phyloP scores from a whole-genome alignment of 306 rosid genomes.

The Cucurbita pepo region DNA sequence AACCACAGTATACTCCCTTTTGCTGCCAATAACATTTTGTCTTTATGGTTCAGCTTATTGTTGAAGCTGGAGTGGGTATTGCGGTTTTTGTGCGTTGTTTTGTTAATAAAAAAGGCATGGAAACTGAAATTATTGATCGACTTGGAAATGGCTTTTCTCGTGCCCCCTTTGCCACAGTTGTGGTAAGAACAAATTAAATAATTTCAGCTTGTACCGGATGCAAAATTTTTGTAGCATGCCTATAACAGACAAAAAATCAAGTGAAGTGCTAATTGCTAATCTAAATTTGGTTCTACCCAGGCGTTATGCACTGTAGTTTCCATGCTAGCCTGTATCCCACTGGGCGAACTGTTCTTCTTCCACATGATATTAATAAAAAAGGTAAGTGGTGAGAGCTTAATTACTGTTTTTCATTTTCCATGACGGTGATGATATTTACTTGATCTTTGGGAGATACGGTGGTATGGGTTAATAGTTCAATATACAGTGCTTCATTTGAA shows the following conservation, averaged over 20 bases:
- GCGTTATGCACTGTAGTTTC: slow-evolving; percentile 81
- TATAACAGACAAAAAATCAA: neutral
- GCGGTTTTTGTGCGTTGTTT: slow-evolving; percentile 88
- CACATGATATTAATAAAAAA: slow-evolving; percentile 89
- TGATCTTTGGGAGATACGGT: neutral
- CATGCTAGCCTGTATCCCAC: slow-evolving; percentile 78
- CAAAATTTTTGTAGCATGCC: neutral
- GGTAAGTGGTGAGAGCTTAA: slow-evolving; percentile 43
- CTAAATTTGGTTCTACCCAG: slow-evolving; percentile 29
- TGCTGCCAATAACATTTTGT: neutral
- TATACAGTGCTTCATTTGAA: neutral
- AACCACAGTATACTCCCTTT: neutral
- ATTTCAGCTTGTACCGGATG: neutral
- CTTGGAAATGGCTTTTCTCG: slow-evolving; percentile 98
- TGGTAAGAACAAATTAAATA: slow-evolving; percentile 32
- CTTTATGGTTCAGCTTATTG: slow-evolving; percentile 46
- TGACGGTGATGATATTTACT: neutral
- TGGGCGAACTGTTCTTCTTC: slow-evolving; percentile 93
- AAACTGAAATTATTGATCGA: slow-evolving; percentile 69
- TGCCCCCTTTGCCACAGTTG: slow-evolving; percentile 85
- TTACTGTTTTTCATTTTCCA: slow-evolving; percentile 3
- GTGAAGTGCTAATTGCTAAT: slow-evolving; percentile 16
- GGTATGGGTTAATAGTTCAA: neutral
- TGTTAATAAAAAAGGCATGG: slow-evolving; percentile 75
- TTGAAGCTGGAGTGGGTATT: slow-evolving; percentile 91